Evolutionary conservation across 371 early-diverging fungal genomes (phyloP), one percentile per base, ranked within the genome.

Genomic region (Dichotomocladium elegans): DNA sequence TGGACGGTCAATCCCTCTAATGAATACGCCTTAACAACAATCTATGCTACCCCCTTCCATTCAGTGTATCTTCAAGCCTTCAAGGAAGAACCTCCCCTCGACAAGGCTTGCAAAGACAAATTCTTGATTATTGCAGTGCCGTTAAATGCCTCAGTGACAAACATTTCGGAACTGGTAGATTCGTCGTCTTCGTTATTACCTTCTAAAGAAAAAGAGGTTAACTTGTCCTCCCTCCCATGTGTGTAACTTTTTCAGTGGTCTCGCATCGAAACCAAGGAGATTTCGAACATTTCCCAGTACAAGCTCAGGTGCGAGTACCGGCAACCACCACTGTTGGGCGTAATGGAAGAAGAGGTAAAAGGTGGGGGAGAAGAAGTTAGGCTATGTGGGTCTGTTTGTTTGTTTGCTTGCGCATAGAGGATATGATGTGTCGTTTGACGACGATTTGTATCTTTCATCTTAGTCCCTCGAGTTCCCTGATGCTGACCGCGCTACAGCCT

Each of bases 71-170:
- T 96, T 60, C 96, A 95, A 67, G 88, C 94, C 3, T 86, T 93
- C 57, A 92, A 93, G 55, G 91, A 91, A 42, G 87, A 85, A 22
- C 83, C 89, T 30, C 68, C 73, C 0, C 19, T 22, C 12, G 92
- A 90, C 55, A 84, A 75, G 66, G 89, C 88, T 64, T 91, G 92
- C 77, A 91, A 89, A 59, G 98, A 97, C 79, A 96, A 95, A 10
- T 19, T 35, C 14, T 33, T 48, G 12, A 33, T 34, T 14, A 25
- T 35, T 0, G 45, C 35, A n/a, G 49, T 48, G 31, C 49, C n/a
- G 71, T 34, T 60, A 29, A 14, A 19, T 9, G 55, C 53, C 22
- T 30, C 53, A 47, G 61, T 60, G 55, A 47, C 15, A 15, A 5
- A 3, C 10, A 47, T 14, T 8, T 0, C 19, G 1, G 46, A 15